Evolutionary conservation across 805 yeast species (phyloP), one percentile per base, ranked within the genome.

Genomic region (Pichia rugopelliculosa): DNA sequence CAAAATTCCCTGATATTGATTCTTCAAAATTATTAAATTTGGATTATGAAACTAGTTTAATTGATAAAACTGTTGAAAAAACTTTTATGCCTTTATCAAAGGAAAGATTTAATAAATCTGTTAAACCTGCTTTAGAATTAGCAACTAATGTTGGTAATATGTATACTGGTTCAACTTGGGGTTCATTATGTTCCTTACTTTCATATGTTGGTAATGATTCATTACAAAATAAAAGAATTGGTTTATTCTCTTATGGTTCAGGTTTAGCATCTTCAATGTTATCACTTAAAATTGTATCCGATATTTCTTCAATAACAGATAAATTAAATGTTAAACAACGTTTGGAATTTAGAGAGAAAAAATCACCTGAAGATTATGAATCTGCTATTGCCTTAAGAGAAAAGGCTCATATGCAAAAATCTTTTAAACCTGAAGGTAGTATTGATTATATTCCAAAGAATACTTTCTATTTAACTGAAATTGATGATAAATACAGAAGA

Each of bases 121-220:
- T 93, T 49, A 73, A 73, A 44, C 93, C 96, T 33, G 81, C 96
- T 18, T 74, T 93, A 67, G 74, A 71, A 58, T 88, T 89, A 40
- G 91, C 98, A 63, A 91, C 98, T 54, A 91, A 91, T 71, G 88
- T 95, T 53, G 99, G 99, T 71, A 93, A 93, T 77, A 85, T 90
- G 87, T 93, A 93, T 78, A 87, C 98, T 40, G 98, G 90, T 54
- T 87, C 96, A 33, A 81, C 88, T 42, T 93, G 86, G 77, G 82
- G 95, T 33, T 79, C 96, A 8, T 76, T 93, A 50, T 76, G 91
- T 27, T 91, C 98, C 13, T 72, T 88, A 55, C 73, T 93, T 59
- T 79, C 76, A 64, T 85, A 74, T 63, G 84, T 84, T 53, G 90
- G 87, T 39, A 75, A 77, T 47, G 93, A 82, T 41, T 70, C 76